These are phyloP conservation scores for Penicillium sp. DNA, from an alignment of 2,329 filamentous ascomycete genomes.

Conservation along the genomic window DNA sequence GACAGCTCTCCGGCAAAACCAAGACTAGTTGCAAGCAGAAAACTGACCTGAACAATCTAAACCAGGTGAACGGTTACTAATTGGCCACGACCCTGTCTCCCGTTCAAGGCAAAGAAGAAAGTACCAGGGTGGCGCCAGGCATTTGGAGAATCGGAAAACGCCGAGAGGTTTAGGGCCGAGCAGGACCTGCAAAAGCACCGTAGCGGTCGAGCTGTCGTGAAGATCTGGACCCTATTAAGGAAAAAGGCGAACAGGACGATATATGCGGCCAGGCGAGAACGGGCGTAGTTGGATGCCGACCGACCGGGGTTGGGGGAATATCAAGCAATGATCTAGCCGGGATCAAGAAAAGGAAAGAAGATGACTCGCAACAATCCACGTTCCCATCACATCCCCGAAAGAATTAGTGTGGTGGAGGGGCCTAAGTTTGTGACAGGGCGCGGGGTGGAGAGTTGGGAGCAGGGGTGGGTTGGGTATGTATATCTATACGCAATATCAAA, in stretches of 20 bases:
- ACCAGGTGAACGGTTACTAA: conserved; percentile 14
- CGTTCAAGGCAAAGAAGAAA: conserved; percentile 14
- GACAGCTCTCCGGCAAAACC: conserved; percentile 5
- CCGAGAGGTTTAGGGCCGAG: conserved; percentile 13
- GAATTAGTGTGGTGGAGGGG: conserved; percentile 20
- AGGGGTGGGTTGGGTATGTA: conserved; percentile 13
- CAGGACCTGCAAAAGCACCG: conserved; percentile 4
- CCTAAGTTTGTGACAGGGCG: conserved; percentile 20
- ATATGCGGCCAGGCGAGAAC: conserved; percentile 15
- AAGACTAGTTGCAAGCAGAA: conserved; percentile 7
- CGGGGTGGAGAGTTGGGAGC: conserved; percentile 13
- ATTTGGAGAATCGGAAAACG: conserved; percentile 14
- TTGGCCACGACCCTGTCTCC: conserved; percentile 16
- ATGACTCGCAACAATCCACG: conserved; percentile 13
- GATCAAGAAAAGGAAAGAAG: conserved; percentile 8
- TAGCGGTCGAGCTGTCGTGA: conserved; percentile 12
- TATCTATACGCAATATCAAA: conserved; percentile 15
- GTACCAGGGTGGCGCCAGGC: conserved; percentile 14
- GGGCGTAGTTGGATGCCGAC: conserved; percentile 5
- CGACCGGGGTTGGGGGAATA: conserved; percentile 8
- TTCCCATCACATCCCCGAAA: conserved; percentile 22
- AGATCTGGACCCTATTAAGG: conserved; percentile 15
- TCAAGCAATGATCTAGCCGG: conserved; percentile 6
- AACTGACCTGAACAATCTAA: conserved; percentile 14
- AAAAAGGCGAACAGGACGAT: conserved; percentile 9